Conservation (phyloP, 257 asterid genomes). For the Solanum neorickii region DNA sequence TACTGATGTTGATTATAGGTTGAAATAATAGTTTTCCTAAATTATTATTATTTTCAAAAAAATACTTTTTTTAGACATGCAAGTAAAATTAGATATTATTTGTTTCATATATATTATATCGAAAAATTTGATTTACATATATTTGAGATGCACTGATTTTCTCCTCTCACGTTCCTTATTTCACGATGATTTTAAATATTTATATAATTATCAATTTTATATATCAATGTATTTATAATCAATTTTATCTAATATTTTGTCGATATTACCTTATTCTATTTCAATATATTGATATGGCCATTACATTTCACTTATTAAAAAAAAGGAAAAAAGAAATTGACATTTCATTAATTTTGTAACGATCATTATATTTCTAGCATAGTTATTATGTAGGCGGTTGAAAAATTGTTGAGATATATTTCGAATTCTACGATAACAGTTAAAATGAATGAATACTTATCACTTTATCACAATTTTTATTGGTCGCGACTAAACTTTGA, state of each 20-base stretch:
- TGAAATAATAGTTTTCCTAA: neutral
- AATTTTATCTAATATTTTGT: too few relatives aligned
- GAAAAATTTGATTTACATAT: too few relatives aligned
- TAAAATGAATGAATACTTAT: rapidly evolving
- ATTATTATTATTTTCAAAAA: too few relatives aligned
- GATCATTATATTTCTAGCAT: neutral
- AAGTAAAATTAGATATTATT: neutral
- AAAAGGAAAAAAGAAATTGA: too few relatives aligned
- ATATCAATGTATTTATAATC: neutral
- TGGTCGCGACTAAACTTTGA: neutral
- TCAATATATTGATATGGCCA: neutral
- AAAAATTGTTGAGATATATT: too few relatives aligned
- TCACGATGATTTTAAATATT: neutral
- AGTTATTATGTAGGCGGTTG: neutral
- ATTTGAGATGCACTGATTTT: rapidly evolving
- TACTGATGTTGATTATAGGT: neutral
- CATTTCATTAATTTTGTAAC: too few relatives aligned
- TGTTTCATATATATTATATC: too few relatives aligned
- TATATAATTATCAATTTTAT: too few relatives aligned
- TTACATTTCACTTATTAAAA: too few relatives aligned
- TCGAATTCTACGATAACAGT: neutral
- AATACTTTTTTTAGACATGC: too few relatives aligned
- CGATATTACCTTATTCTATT: neutral
- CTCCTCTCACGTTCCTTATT: neutral
- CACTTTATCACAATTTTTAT: neutral